Evolutionary conservation across 2,329 filamentous ascomycete genomes (phyloP), one percentile per base, ranked within the genome.

Genomic region (Ophiocordyceps camponoti-floridani): DNA sequence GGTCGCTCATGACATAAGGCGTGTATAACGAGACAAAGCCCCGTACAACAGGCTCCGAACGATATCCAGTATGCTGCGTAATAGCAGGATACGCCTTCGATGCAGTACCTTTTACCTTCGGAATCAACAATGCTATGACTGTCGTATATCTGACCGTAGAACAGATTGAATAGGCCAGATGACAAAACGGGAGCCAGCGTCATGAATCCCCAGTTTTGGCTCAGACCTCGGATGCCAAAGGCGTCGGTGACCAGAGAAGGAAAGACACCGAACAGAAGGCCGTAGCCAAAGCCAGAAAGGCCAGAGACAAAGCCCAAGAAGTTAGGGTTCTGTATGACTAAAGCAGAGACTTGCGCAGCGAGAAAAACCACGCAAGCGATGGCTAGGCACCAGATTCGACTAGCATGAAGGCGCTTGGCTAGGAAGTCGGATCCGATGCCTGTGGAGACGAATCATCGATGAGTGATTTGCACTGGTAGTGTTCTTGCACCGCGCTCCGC

Each of bases 181-280:
- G 81, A 87, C 27, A 94, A 62, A 3, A 94, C 85, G 0, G 89
- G 88, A 3, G 85, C 82, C 42, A 95, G 68, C 0, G 86, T 95
- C 79, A 98, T 93, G 53, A 83, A 82, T 13, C 91, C 91, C 89
- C 91, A 98, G 56, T 96, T 98, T 57, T 94, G 85, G 45, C 82
- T 87, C 42, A 98, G 69, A 1, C 88, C 89, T 48, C 81, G 74
- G 26, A 95, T 82, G 8, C 91, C 91, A 58, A 98, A 98, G 0
- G 82, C 81, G 58, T 96, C 88, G 7, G 88, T 86, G 10, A 84
- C 75, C 16, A 96, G 77, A 12, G 87, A 88, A 0, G 91, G 91
- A 60, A 84, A 94, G 18, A 94, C 88, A 31, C 91, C 91, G 52
- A 96, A 96, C 0, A 96, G 70, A 51, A 94, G 85, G 2, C 91